Percentiles rank a stretch among this genome's conserved stretches.
phyloP scores from a whole-genome alignment of 176 grass and related monocot species.

The Tillandsia leiboldiana region DNA sequence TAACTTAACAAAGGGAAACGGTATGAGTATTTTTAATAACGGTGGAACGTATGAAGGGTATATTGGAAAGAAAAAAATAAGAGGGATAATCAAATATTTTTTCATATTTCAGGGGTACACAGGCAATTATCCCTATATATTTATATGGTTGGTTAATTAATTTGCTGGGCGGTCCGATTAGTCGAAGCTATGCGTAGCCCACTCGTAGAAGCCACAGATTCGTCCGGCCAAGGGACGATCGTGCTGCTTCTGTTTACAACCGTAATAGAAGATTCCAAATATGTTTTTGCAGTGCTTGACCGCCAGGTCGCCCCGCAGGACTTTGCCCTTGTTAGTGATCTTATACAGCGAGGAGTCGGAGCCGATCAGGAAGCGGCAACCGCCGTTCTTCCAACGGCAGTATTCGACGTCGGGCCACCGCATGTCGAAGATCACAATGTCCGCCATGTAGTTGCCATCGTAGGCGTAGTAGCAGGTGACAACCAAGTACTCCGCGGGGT shows the following conservation, averaged over 20 bases:
- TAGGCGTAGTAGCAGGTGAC: conserved; percentile 28
- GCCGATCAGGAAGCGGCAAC: conserved; percentile 41
- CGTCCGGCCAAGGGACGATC: neutral
- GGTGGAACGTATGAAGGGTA: no score
- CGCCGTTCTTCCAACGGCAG: conserved; percentile 21
- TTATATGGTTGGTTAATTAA: no score
- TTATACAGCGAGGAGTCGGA: conserved; percentile 3
- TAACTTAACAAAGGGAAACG: no score
- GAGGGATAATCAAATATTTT: no score
- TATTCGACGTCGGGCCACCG: conserved; percentile 20
- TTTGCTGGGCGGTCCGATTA: no score
- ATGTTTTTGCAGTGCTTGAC: conserved; percentile 25
- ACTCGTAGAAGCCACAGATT: no score
- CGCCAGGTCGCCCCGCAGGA: conserved; percentile 29
- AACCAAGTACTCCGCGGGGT: neutral
- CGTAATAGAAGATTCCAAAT: conserved; percentile 31
- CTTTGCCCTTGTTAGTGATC: neutral
- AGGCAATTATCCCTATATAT: no score
- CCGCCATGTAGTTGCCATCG: conserved; percentile 33
- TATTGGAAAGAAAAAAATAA: no score
- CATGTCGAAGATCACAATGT: conserved; percentile 23
- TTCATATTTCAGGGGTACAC: no score
- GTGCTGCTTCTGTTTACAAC: conserved; percentile 9
- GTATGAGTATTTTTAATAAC: no score
- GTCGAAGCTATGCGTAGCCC: no score